Conservation (phyloP, 2,329 filamentous ascomycete genomes). For the Diaporthe sp. region DNA sequence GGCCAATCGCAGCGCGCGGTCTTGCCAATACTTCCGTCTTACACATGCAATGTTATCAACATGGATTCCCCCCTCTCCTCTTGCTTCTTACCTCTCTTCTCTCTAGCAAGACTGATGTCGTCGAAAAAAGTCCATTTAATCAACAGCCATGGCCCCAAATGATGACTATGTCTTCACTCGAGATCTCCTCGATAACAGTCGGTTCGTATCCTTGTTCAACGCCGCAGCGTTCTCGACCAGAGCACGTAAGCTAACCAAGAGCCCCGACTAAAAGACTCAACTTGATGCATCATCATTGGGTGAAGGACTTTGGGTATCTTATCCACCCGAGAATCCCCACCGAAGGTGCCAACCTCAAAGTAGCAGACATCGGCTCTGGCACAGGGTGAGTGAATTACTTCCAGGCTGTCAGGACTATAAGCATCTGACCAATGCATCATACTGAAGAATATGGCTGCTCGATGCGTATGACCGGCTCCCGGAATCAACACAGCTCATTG, state of each 20-base stretch:
- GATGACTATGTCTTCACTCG: constrained; percentile 5
- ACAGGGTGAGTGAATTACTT: background rate
- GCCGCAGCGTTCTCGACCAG: background rate
- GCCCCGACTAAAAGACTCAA: background rate
- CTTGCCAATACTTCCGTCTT: background rate
- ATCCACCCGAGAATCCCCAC: background rate
- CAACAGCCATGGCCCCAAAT: background rate
- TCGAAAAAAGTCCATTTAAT: accelerated
- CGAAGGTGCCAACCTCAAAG: background rate
- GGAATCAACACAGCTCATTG: background rate
- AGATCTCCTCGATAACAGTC: constrained; percentile 8
- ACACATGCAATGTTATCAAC: background rate
- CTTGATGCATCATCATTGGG: background rate
- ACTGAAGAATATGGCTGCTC: background rate
- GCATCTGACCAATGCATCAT: background rate
- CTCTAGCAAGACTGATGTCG: too few relatives aligned
- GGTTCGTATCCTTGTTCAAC: background rate
- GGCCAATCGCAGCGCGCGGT: background rate
- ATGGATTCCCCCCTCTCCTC: background rate
- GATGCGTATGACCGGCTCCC: background rate
- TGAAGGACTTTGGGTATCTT: background rate
- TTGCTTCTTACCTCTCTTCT: background rate
- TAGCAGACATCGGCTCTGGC: background rate
- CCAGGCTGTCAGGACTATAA: background rate
- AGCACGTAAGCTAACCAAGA: background rate